Base-by-base conservation (phyloP, 495 filamentous ascomycete genomes). In the Aspergillus nidulans region DNA sequence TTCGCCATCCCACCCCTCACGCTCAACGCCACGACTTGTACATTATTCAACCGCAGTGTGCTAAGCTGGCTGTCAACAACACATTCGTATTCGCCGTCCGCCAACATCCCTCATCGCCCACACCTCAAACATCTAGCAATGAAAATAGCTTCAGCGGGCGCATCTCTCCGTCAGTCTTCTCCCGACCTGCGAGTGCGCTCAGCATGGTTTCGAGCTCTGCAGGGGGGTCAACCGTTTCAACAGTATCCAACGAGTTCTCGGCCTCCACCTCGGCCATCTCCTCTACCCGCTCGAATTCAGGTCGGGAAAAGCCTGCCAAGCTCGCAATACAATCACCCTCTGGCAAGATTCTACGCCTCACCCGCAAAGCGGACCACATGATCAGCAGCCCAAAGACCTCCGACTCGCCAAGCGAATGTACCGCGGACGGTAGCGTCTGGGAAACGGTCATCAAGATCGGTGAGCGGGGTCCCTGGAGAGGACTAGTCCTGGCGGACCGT, bases 391-490 rank as follows among this genome's bases (percentile, higher is more conserved):
- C 75, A 15, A 69, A 69, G 25, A 72, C 75, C 39, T 67, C 66
- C 20, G 69, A 73, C 39, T 70, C 71, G 30, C 62, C 67, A 43
- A 74, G 63, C 6, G 84, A 82, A 44, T 85, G 82, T 13, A 72
- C 68, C 0, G 85, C 84, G 5, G 89, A 92, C 50, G 89, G 90
- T 13, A 89, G 87, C 42, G 81, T 86, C 0, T 98, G 95, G 95
- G 94, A 98, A 73, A 98, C 92, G 6, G 94, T 97, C 41, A 96
- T 98, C 69, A 98, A 98, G 76, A 91, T 92, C 69, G 90, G 89
- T 0, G 94, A 98, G 66, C 78, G 85, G 24, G 94, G 94, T 0
- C 80, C 86, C 23, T 98, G 94, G 94, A 83, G 94, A 55, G 95
- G 90, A 1, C 71, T 99, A 49, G 94, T 99, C 57, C 78, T 99